Evolutionary conservation across 768 basidiomycete genomes (phyloP).

Genomic region (Xerocomus potaroensis): DNA sequence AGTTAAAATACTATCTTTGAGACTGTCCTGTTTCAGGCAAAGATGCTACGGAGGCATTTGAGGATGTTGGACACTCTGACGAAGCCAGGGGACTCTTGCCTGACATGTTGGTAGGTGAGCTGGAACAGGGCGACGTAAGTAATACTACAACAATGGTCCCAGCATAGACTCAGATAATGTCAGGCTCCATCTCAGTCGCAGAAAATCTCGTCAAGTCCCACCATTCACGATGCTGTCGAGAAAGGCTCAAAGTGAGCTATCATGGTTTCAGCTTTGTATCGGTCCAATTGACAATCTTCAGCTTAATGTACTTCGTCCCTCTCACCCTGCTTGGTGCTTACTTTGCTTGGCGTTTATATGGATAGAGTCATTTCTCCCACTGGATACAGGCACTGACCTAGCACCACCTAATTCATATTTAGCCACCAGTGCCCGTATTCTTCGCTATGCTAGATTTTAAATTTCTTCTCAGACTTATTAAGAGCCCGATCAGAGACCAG

Average conservation of each 20-base stretch:
- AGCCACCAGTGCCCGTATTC: slow-evolving; percentile 8
- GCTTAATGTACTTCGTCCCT: slow-evolving; percentile 82
- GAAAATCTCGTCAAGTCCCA: slow-evolving; percentile 40
- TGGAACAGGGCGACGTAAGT: slow-evolving; percentile 67
- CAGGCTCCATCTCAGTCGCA: slow-evolving; percentile 53
- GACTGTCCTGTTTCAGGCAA: slow-evolving; percentile 55
- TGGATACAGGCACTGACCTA: background rate
- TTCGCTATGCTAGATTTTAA: slow-evolving; percentile 20
- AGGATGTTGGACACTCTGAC: slow-evolving; percentile 99
- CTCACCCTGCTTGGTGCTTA: slow-evolving; percentile 75
- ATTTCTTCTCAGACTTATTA: slow-evolving; percentile 1
- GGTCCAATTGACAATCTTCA: slow-evolving; percentile 25
- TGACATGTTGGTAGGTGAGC: slow-evolving; percentile 76
- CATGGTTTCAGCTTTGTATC: slow-evolving; percentile 1
- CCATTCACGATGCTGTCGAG: slow-evolving; percentile 47
- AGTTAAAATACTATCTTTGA: background rate
- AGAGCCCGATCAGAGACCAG: background rate
- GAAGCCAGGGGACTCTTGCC: slow-evolving; percentile 87
- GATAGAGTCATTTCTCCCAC: slow-evolving; percentile 3
- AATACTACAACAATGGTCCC: background rate
- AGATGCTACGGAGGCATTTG: slow-evolving; percentile 97
- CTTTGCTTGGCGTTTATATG: slow-evolving; percentile 83
- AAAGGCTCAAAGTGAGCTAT: slow-evolving; percentile 63
- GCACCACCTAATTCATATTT: slow-evolving; percentile 9
- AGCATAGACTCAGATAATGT: background rate